A percentile compares a stretch with the other conserved stretches of the same genome.
These are phyloP conservation scores for Dichotomopilus funicola DNA, from an alignment of 2,329 filamentous ascomycete genomes.

Conservation along the genomic window DNA sequence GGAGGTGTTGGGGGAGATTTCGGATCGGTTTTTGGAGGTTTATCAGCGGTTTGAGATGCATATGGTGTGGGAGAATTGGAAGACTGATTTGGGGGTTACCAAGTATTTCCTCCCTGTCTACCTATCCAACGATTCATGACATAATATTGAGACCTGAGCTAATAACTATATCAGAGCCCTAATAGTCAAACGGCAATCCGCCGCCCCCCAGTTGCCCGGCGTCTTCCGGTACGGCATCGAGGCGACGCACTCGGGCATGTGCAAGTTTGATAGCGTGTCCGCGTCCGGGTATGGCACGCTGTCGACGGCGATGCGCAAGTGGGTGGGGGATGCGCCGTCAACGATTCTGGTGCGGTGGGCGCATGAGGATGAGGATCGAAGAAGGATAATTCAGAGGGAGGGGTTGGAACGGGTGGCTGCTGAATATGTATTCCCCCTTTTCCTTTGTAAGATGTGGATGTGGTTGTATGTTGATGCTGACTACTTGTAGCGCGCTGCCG, in stretches of 20 bases:
- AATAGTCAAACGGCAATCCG: slow-evolving; percentile 64
- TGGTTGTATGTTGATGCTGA: too few species aligned
- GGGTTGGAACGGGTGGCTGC: slow-evolving; percentile 39
- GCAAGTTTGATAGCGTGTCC: slow-evolving; percentile 59
- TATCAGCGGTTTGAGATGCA: slow-evolving; percentile 65
- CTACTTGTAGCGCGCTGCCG: too few species aligned
- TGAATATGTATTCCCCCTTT: slow-evolving; percentile 29
- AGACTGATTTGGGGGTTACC: slow-evolving; percentile 60
- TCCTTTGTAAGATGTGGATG: too few species aligned
- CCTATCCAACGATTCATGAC: too few species aligned
- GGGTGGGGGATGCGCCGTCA: slow-evolving; percentile 47
- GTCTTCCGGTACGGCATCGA: slow-evolving; percentile 71
- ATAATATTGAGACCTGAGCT: neutral
- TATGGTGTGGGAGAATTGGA: slow-evolving; percentile 70
- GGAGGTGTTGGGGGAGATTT: slow-evolving; percentile 68
- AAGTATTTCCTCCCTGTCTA: slow-evolving; percentile 30
- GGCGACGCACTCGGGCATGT: slow-evolving; percentile 64
- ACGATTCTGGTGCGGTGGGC: slow-evolving; percentile 53
- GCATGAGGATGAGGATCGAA: slow-evolving; percentile 50
- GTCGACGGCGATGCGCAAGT: slow-evolving; percentile 43
- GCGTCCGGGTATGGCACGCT: slow-evolving; percentile 58
- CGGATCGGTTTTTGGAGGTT: slow-evolving; percentile 64
- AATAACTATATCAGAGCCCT: slow-evolving; percentile 36
- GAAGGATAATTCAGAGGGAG: slow-evolving; percentile 38
- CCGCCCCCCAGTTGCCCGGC: slow-evolving; percentile 61